Evolutionary conservation across 192 early-diverging fungal genomes (phyloP), one percentile per base, ranked within the genome.

Genomic region (Podila epicladia): DNA sequence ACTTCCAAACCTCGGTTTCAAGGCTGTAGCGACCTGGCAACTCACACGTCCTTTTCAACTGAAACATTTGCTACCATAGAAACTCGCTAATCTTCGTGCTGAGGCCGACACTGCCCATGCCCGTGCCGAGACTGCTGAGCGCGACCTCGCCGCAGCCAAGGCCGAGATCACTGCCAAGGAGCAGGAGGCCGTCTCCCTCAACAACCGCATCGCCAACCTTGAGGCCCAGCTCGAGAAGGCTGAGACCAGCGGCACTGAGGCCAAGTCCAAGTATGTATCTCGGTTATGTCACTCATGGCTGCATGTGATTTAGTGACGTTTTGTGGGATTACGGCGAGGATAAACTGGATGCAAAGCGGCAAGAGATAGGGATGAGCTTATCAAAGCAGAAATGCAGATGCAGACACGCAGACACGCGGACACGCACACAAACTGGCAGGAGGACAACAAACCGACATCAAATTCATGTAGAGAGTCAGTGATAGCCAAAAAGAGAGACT

Each of bases 131-230:
- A 82, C 85, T 31, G 84, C 88, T 57, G 91, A 93, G 83, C 76
- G 69, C 37, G 85, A 87, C 17, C 73, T 87, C 71, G 90, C 92
- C 86, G 83, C 87, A 69, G 63, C 85, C 31, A 82, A 87, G 83
- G 82, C 74, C 61, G 88, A 92, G 82, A 76, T 87, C 74, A 89
- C 85, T 33, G 86, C 88, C 73, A 93, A 91, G 77, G 94, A 95
- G 50, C 91, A 92, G 76, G 94, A 94, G 63, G 55, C 92, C 51
- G 83, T 90, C 53, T 92, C 92, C 60, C 85, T 92, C 59, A 87
- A 92, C 78, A 94, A 90, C 85, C 85, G 86, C 67, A 84, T 92
- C 31, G 83, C 85, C 29, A 82, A 86, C 32, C 87, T 93, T 11
- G 90, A 91, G 65, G 82, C 73, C 13, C 86, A 91, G 67, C 82